Evolutionary conservation across 2,329 filamentous ascomycete genomes (phyloP).

Genomic region (Beauveria caledonica): DNA sequence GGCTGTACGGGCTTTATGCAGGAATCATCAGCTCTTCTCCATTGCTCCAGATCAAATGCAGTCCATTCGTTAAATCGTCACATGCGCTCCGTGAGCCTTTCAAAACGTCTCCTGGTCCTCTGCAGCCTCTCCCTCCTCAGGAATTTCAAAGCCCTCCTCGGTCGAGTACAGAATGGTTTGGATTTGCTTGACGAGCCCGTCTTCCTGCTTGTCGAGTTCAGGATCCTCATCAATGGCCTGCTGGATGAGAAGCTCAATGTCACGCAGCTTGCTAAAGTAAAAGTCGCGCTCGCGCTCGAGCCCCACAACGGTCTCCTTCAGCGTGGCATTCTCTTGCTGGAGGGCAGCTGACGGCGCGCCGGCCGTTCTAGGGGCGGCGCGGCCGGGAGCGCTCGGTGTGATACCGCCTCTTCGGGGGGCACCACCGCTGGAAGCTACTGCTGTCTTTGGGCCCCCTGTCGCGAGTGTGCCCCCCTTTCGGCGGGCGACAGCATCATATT

Average conservation of each 20-base stretch:
- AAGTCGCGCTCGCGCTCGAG: conserved; percentile 96
- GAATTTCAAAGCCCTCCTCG: conserved; percentile 87
- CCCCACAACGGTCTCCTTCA: conserved; percentile 93
- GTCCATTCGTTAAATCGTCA: conserved; percentile 9
- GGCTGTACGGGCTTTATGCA: neutral
- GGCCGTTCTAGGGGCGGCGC: conserved; percentile 38
- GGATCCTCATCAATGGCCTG: conserved; percentile 87
- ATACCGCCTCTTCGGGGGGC: conserved; percentile 46
- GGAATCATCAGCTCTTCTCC: neutral
- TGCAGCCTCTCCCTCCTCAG: conserved; percentile 62
- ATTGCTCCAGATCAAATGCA: conserved; percentile 4
- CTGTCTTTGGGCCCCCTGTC: conserved; percentile 37
- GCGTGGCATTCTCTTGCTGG: conserved; percentile 73
- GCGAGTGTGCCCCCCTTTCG: conserved; percentile 68
- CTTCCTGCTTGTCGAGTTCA: conserved; percentile 88
- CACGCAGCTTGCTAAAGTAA: conserved; percentile 96
- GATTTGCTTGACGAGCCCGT: conserved; percentile 87
- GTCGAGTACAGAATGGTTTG: conserved; percentile 96
- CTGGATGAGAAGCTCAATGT: conserved; percentile 93
- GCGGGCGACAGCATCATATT: conserved; percentile 84
- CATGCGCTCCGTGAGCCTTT: neutral
- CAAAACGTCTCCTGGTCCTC: conserved; percentile 78
- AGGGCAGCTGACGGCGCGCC: conserved; percentile 62
- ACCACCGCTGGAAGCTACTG: conserved; percentile 42
- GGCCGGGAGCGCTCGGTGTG: conserved; percentile 49